These are phyloP conservation scores for Cunninghamia lanceolata DNA, from an alignment of 75 land plant species.

Conservation along the genomic window DNA sequence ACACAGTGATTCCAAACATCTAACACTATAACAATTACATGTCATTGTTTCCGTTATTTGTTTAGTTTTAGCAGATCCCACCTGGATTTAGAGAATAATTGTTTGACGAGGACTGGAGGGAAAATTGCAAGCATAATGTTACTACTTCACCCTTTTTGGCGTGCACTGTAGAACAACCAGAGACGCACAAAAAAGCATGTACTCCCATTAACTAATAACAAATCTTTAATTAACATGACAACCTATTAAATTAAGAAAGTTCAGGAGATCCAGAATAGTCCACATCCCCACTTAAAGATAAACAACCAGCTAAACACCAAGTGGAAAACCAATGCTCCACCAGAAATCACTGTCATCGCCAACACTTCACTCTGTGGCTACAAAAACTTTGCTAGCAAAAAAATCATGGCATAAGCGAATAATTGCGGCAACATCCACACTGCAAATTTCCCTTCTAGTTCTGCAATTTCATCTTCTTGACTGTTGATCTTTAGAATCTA, in stretches of 20 bases:
- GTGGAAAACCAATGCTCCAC: slow-evolving; percentile 30
- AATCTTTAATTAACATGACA: neutral
- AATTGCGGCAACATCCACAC: slow-evolving; percentile 12
- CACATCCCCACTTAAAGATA: slow-evolving; percentile 34
- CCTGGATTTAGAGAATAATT: too few relatives aligned
- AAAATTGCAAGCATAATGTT: too few relatives aligned
- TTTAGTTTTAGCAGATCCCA: too few relatives aligned
- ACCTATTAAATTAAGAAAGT: too few relatives aligned
- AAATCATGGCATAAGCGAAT: slow-evolving; percentile 11
- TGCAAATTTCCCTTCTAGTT: slow-evolving; percentile 13
- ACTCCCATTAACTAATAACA: neutral
- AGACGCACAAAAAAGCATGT: too few relatives aligned
- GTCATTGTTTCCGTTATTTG: too few relatives aligned
- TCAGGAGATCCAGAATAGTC: slow-evolving; percentile 1
- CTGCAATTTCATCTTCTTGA: slow-evolving; percentile 18
- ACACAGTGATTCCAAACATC: too few relatives aligned
- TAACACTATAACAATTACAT: too few relatives aligned
- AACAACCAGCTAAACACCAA: slow-evolving; percentile 43
- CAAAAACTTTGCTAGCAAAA: slow-evolving; percentile 21
- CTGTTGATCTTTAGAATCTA: slow-evolving; percentile 26
- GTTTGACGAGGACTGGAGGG: too few relatives aligned
- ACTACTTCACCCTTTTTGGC: too few relatives aligned
- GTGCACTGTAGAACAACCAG: too few relatives aligned
- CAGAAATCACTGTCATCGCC: slow-evolving; percentile 12
- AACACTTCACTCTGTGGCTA: slow-evolving; percentile 26